A percentile compares a stretch with the other conserved stretches of the same genome.
Conservation (phyloP, 495 filamentous ascomycete species). For the Aspergillus wentii region DNA sequence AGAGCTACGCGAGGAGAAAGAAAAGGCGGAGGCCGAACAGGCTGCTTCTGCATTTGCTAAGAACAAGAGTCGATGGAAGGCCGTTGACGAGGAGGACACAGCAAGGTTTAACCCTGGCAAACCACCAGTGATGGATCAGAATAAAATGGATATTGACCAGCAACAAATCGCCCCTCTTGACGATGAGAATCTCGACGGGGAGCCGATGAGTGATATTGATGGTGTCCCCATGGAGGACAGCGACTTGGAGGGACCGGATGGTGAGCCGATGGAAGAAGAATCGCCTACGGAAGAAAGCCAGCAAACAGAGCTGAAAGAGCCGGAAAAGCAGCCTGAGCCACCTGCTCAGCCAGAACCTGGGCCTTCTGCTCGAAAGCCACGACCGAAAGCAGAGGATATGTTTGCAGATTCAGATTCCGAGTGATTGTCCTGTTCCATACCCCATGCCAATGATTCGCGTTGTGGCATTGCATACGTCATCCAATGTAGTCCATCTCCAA, state of each 20-base stretch:
- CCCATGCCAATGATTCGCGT: no score
- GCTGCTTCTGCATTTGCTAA: conserved; percentile 32
- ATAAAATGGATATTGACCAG: conserved; percentile 20
- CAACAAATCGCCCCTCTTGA: conserved; percentile 9
- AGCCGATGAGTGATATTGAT: conserved; percentile 40
- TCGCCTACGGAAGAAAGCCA: conserved; percentile 36
- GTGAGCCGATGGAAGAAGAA: conserved; percentile 45
- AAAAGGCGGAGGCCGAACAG: conserved; percentile 41
- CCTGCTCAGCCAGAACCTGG: conserved; percentile 19
- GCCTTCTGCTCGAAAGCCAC: conserved; percentile 41
- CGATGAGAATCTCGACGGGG: conserved; percentile 26
- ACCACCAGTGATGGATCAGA: conserved; percentile 14
- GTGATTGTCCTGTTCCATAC: no score
- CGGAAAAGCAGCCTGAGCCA: conserved; percentile 14
- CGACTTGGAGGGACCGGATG: conserved; percentile 47
- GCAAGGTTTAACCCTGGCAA: conserved; percentile 28
- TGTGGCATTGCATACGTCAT: not conserved
- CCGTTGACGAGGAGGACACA: conserved; percentile 54
- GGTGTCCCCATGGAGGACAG: conserved; percentile 55
- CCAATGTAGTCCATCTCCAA: no score
- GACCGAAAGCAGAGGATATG: conserved; percentile 90
- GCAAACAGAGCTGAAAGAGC: conserved; percentile 15
- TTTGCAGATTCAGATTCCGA: conserved; percentile 70
- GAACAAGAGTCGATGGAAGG: conserved; percentile 65
- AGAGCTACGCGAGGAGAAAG: conserved; percentile 44